A percentile compares a stretch with the other conserved stretches of the same genome.
These are phyloP conservation scores for Hanseniaspora occidentalis DNA, from an alignment of 805 yeast genomes.

Conservation along the genomic window DNA sequence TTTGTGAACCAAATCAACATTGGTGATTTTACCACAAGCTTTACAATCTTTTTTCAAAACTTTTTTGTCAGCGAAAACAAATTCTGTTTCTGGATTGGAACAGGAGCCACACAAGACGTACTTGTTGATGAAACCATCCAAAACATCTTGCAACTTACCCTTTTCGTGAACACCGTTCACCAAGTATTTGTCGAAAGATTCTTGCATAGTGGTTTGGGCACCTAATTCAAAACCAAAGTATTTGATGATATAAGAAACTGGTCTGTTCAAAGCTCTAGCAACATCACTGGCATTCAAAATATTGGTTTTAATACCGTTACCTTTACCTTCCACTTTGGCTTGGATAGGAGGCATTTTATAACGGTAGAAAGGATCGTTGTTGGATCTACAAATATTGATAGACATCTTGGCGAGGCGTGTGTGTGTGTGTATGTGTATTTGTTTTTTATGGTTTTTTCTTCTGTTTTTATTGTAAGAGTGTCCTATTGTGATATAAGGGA, in stretches of 20 bases:
- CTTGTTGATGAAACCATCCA: conserved; percentile 88
- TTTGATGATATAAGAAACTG: conserved; percentile 83
- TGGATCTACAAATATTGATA: conserved; percentile 91
- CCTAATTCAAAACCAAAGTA: conserved; percentile 95
- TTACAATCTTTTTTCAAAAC: conserved; percentile 86
- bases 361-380: conserved; percentile 97
- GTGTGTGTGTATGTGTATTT: background rate
- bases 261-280: conserved; percentile 88
- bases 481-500: background rate
- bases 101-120: conserved; percentile 91
- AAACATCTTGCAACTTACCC: conserved; percentile 76
- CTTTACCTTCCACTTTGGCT: conserved; percentile 96
- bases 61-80: conserved; percentile 48
- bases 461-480: background rate
- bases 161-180: conserved; percentile 94
- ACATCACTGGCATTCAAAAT: conserved; percentile 84
- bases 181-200: conserved; percentile 70
- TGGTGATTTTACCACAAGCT: conserved; percentile 90
- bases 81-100: conserved; percentile 95
- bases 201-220: conserved; percentile 82
- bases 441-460: background rate
- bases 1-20: conserved; percentile 76
- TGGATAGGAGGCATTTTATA: conserved; percentile 98
- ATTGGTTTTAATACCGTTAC: conserved; percentile 97
- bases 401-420: conserved; percentile 62